Evolutionary conservation across 2,329 filamentous ascomycete species (phyloP).

Genomic region (Ophidiomyces ophidiicola): DNA sequence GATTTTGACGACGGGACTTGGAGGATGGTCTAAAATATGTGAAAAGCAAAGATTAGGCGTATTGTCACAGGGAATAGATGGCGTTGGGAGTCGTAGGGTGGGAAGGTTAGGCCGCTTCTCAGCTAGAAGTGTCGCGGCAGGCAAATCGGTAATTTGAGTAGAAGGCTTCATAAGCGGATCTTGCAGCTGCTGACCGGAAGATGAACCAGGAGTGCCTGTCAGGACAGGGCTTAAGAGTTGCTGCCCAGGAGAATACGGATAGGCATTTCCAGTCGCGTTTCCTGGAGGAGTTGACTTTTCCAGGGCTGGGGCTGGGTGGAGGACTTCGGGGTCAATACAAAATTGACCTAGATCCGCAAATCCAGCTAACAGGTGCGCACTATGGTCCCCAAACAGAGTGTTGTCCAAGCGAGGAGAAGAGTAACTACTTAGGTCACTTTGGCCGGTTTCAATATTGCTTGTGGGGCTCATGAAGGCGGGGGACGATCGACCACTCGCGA

Average conservation of each 20-base stretch:
- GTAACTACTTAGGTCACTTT: constrained; percentile 9
- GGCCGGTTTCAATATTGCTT: constrained; percentile 20
- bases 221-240: constrained; percentile 26
- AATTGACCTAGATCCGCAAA: constrained; percentile 1
- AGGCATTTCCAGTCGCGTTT: neutral
- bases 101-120: constrained; percentile 9
- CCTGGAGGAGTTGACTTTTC: neutral
- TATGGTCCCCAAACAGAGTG: constrained; percentile 2
- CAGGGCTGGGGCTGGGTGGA: neutral
- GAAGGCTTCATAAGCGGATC: constrained; percentile 2
- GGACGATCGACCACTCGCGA: constrained; percentile 13
- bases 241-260: neutral
- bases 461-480: constrained; percentile 22
- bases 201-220: constrained; percentile 23
- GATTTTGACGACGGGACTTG: constrained; percentile 36
- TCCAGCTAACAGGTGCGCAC: neutral
- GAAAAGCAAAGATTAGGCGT: constrained; percentile 17
- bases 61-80: constrained; percentile 19
- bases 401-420: constrained; percentile 9
- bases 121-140: constrained; percentile 13
- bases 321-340: constrained; percentile 10
- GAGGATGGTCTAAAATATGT: constrained; percentile 20
- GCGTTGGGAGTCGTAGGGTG: constrained; percentile 16
- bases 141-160: neutral
- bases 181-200: constrained; percentile 16